Evolutionary conservation across 768 basidiomycete genomes (phyloP).

Genomic region (Pilatotrama ljubarskyi): DNA sequence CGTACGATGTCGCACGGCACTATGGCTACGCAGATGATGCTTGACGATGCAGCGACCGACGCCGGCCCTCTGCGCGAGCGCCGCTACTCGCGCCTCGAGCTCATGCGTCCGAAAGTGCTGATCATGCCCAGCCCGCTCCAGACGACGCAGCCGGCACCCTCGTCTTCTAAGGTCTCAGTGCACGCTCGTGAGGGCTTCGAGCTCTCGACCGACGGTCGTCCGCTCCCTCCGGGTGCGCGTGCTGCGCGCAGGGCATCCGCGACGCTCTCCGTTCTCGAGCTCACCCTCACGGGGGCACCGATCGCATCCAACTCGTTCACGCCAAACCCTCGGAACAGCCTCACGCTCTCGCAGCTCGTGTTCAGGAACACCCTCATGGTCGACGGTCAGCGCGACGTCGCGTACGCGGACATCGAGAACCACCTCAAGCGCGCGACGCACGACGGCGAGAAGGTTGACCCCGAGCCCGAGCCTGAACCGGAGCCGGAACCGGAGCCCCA

Average conservation of each 20-base stretch:
- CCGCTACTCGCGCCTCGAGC: slow-evolving; percentile 71
- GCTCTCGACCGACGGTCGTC: slow-evolving; percentile 67
- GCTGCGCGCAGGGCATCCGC: slow-evolving; percentile 51
- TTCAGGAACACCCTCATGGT: slow-evolving; percentile 81
- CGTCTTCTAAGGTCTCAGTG: slow-evolving; percentile 29
- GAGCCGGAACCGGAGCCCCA: slow-evolving; percentile 32
- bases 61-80: slow-evolving; percentile 48
- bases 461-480: slow-evolving; percentile 43
- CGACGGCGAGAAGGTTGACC: slow-evolving; percentile 78
- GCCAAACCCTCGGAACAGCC: slow-evolving; percentile 71
- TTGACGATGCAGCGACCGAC: slow-evolving; percentile 40
- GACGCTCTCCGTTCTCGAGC: slow-evolving; percentile 35
- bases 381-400: slow-evolving; percentile 63
- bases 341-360: slow-evolving; percentile 79
- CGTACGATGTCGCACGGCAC: slow-evolving; percentile 52
- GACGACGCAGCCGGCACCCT: slow-evolving; percentile 33
- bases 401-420: slow-evolving; percentile 60
- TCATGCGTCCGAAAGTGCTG: slow-evolving; percentile 88
- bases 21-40: slow-evolving; percentile 60
- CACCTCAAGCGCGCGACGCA: slow-evolving; percentile 68
- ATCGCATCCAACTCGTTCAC: slow-evolving; percentile 65
- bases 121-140: slow-evolving; percentile 93
- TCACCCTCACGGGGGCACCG: slow-evolving; percentile 23
- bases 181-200: slow-evolving; percentile 59
- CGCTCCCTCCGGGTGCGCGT: slow-evolving; percentile 74